Evolutionary conservation across 768 basidiomycete genomes (phyloP), one percentile per base, ranked within the genome.

Genomic region (Lactarius quietus): DNA sequence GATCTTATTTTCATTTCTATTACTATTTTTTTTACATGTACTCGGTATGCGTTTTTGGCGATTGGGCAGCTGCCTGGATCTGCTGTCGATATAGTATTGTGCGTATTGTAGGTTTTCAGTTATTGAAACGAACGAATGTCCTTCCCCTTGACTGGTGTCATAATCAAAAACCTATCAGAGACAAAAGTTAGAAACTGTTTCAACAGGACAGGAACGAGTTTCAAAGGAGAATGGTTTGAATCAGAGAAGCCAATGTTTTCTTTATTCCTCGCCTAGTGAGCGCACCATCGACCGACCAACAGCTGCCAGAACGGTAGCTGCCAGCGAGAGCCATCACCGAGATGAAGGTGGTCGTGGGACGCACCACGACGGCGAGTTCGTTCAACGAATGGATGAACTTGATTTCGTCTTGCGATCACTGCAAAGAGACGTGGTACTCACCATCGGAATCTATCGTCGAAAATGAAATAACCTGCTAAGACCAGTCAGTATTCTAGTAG

Each of bases 311-410:
- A 70, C 69, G 69, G 62, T 62, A 57, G 28, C 45, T 41, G 43
- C 35, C 45, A 43, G 64, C 64, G 38, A 53, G n/a, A 62, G 52
- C 57, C 43, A 39, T 35, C 57, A 38, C 52, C 58, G 53, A 65
- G 55, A 56, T 36, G 58, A 66, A 48, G 29, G 63, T 53, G 67
- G 69, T 54, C 52, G 29, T 15, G 28, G 58, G 43, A 43, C 36
- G 56, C 67, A 63, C 12, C 58, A 59, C 36, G n/a, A 43, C 3
- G 39, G 52, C 63, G 45, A 63, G 61, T 48, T 57, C 17, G 62
- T 59, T 70, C 69, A 70, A 70, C 69, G 69, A 70, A 70, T 70
- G 69, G 69, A 70, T 70, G 59, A 69, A 70, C 69, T 70, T 70
- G 29, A 17, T 69, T 65, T 70, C 69, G 48, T 70, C 69, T 58